Conservation (phyloP, 768 basidiomycete species). For the Mycena belliarum region DNA sequence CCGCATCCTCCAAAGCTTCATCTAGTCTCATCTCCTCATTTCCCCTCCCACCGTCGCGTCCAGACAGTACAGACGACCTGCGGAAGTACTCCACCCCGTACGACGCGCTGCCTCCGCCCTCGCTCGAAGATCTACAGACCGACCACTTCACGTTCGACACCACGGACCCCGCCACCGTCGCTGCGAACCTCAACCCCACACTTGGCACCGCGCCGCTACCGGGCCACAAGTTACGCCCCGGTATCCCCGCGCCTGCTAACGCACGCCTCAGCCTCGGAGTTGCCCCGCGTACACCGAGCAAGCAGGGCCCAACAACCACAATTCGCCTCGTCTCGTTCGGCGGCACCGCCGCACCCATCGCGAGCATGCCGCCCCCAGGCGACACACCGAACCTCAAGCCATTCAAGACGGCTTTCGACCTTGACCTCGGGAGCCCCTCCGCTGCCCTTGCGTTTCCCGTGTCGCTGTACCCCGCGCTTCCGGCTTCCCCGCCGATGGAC, state of each 20-base stretch:
- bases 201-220: constrained; percentile 51
- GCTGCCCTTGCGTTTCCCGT: constrained; percentile 16
- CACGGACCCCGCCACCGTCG: constrained; percentile 22
- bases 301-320: constrained; percentile 49
- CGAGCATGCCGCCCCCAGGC: constrained; percentile 24
- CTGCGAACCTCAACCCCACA: constrained; percentile 31
- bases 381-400: constrained; percentile 66
- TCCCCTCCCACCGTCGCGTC: constrained; percentile 15
- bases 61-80: constrained; percentile 36
- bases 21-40: constrained; percentile 19
- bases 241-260: constrained; percentile 59
- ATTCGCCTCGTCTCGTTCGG: constrained; percentile 50
- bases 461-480: constrained; percentile 16
- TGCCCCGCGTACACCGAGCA: constrained; percentile 37
- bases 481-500: constrained; percentile 16
- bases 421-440: constrained; percentile 59
- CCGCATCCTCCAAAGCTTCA: constrained; percentile 26
- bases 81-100: constrained; percentile 44
- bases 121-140: constrained; percentile 36
- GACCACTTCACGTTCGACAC: constrained; percentile 50
- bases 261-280: constrained; percentile 63
- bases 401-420: constrained; percentile 67
- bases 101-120: constrained; percentile 36
- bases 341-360: constrained; percentile 22
- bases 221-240: constrained; percentile 57